Base-by-base conservation (phyloP, 2,329 filamentous ascomycete genomes). In the Xylariaceae sp. region DNA sequence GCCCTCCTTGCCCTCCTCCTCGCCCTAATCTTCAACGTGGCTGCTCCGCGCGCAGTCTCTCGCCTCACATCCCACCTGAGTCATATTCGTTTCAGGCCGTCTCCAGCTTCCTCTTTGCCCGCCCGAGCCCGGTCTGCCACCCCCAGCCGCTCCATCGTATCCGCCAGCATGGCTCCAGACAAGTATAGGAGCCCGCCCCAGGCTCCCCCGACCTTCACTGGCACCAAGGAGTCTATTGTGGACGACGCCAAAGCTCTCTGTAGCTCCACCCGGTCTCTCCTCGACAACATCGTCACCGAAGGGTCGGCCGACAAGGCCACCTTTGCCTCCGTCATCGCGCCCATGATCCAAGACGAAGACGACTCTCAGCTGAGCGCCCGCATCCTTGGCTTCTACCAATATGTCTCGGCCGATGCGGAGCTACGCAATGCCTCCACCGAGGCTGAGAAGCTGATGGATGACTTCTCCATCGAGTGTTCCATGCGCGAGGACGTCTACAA, bases 401-500 rank as follows among this genome's bases (percentile, higher is more conserved):
- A 84, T 44, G 82, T 90, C 3, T 87, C 81, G 13, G 72, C 70
- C 1, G 69, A 86, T 50, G 69, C 72, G 41, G 71, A 68, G 34
- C 66, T 92, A 29, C 75, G 85, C 22, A 77, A 87, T 61, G 83
- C 83, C 11, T 86, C 81, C 3, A 83, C 77, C 40, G 77, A 88
- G 53, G 81, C 84, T 0, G 80, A 87, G 55, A 79, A 80, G 60
- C 63, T 86, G 40, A 74, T 87, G 63, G 76, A 84, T 49, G 81
- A 89, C 45, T 88, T 86, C 51, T 63, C 67, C 35, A 89, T 90
- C 45, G 85, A 92, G 61, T 75, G 77, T 35, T 74, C 70, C 50
- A 90, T 90, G 83, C 75, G 85, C 33, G 82, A 90, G 61, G 85
- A 92, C 47, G 72, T 89, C 39, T 92, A 84, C 67, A 66, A 68